Conservation (phyloP, 371 early-diverging fungal genomes). For the Vavraia culicis region DNA sequence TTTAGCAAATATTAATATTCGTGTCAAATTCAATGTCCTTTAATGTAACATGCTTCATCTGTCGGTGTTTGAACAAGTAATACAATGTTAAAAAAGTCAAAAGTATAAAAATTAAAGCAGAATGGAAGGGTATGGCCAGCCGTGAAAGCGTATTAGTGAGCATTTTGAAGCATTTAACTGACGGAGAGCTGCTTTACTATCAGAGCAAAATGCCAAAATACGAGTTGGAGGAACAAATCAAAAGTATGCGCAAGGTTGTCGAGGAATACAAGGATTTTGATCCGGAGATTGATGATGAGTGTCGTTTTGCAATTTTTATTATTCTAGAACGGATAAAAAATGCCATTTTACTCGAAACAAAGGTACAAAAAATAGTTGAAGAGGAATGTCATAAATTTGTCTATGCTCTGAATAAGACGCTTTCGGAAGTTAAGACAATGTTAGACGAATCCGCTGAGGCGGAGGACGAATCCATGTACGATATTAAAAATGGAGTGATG, state of each 20-base stretch:
- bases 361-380: constrained; percentile 7
- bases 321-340: constrained; percentile 3
- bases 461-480: not conserved
- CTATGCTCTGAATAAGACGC: not conserved
- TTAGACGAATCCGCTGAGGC: not conserved
- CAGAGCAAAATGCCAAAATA: no score
- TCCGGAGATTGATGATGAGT: not conserved
- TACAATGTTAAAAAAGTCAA: no score
- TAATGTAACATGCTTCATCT: no score
- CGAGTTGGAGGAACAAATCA: constrained; percentile 1
- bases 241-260: not conserved
- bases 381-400: not conserved
- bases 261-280: not conserved
- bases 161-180: no score
- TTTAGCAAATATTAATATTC: no score
- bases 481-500: not conserved
- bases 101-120: no score
- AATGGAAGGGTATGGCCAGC: no score
- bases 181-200: no score
- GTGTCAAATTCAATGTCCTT: no score
- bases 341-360: constrained; percentile 5
- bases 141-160: no score
- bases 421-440: constrained; percentile 1
- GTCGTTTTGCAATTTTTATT: constrained; percentile 1
- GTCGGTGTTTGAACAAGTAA: no score